Percentiles rank a stretch among this genome's conserved stretches.
Conservation (phyloP, 2,329 filamentous ascomycete species). For the Colletotrichum sp. region DNA sequence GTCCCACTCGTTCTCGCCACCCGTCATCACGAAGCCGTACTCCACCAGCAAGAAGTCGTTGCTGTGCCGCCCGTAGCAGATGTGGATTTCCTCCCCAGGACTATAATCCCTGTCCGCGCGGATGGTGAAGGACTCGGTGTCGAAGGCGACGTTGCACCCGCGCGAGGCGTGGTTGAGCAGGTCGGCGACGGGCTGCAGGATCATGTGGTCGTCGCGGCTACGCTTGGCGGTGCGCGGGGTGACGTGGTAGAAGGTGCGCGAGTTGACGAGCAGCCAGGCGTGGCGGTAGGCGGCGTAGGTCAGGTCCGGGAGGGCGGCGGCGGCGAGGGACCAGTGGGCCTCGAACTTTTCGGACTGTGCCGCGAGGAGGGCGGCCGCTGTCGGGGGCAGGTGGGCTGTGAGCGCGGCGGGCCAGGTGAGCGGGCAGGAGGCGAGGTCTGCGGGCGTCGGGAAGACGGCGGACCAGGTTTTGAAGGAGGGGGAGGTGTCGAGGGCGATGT, state of each 20-base stretch:
- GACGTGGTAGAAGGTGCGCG: conserved; percentile 66
- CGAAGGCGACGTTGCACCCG: conserved; percentile 59
- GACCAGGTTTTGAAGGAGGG: conserved; percentile 63
- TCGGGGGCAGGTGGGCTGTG: conserved; percentile 50
- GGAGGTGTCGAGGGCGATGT: conserved; percentile 61
- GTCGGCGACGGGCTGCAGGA: conserved; percentile 75
- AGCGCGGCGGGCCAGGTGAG: conserved; percentile 53
- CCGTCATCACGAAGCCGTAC: conserved; percentile 58
- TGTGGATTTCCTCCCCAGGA: conserved; percentile 68
- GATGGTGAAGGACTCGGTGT: conserved; percentile 58
- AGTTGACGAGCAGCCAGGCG: conserved; percentile 66
- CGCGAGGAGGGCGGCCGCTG: conserved; percentile 49
- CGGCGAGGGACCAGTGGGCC: conserved; percentile 42
- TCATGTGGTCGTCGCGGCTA: conserved; percentile 64
- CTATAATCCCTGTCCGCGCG: conserved; percentile 55
- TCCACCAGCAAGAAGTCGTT: conserved; percentile 77
- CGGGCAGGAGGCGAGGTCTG: conserved; percentile 61
- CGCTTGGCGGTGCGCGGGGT: conserved; percentile 48
- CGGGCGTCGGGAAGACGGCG: conserved; percentile 67
- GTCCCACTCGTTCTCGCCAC: conserved; percentile 57
- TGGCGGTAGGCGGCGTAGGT: conserved; percentile 53
- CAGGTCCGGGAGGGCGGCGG: conserved; percentile 31
- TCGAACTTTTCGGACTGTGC: conserved; percentile 55
- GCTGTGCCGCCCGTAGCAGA: conserved; percentile 73
- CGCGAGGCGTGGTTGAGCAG: conserved; percentile 66